Evolutionary conservation across 2,329 filamentous ascomycete genomes (phyloP).

Genomic region (Penicillium sp.): DNA sequence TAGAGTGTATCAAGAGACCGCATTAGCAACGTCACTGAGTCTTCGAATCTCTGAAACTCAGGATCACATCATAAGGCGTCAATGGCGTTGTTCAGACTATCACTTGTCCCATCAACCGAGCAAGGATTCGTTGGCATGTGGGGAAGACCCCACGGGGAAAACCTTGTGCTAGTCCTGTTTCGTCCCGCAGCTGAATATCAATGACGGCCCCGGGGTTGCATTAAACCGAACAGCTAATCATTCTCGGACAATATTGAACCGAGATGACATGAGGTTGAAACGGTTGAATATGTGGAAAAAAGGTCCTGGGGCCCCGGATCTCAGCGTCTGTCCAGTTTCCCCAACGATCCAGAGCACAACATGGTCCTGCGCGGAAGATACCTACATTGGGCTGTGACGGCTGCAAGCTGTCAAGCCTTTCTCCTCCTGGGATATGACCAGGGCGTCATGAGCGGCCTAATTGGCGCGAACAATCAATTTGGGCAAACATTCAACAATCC

Average conservation of each 20-base stretch:
- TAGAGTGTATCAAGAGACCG: neutral
- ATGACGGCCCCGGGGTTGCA: slow-evolving; percentile 7
- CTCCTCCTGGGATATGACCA: slow-evolving; percentile 27
- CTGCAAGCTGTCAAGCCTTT: slow-evolving; percentile 26
- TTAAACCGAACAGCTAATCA: slow-evolving; percentile 8
- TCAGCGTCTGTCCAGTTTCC: neutral
- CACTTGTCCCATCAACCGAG: neutral
- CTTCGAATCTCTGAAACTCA: neutral
- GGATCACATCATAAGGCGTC: neutral
- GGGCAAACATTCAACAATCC: slow-evolving; percentile 40
- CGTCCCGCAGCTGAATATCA: neutral
- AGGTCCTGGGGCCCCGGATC: slow-evolving; percentile 11
- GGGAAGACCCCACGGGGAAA: slow-evolving; percentile 7
- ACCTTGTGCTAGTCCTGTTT: neutral
- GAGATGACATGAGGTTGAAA: slow-evolving; percentile 1
- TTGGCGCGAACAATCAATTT: slow-evolving; percentile 45
- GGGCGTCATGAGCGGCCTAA: slow-evolving; percentile 50
- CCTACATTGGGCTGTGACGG: slow-evolving; percentile 26
- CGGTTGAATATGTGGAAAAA: neutral
- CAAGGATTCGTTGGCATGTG: neutral
- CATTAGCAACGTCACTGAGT: no score
- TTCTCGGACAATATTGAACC: slow-evolving; percentile 10
- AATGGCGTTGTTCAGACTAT: neutral
- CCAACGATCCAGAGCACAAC: neutral
- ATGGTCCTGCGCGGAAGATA: slow-evolving; percentile 21